Percentiles rank a stretch among this genome's conserved stretches.
Evolutionary conservation across 139 green algal species (phyloP).

Genomic region (Monoraphidium neglectum): DNA sequence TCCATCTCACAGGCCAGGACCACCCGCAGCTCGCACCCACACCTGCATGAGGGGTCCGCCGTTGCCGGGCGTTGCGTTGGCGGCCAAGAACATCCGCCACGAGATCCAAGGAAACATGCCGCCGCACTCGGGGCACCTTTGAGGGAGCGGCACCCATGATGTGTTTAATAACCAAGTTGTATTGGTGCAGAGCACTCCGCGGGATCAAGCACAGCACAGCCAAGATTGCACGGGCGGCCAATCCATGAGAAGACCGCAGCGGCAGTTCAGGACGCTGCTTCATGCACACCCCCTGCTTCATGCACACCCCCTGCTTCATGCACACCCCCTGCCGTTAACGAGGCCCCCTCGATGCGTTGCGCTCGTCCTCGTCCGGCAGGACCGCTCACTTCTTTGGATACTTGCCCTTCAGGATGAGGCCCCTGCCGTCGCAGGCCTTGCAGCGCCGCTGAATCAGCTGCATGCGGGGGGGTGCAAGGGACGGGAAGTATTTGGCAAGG

Average conservation of each 20-base stretch:
- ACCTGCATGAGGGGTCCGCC: constrained; percentile 48
- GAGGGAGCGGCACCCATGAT: background rate
- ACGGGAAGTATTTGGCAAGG: too few species aligned
- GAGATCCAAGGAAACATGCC: constrained; percentile 88
- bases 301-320: too few species aligned
- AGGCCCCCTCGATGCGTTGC: too few species aligned
- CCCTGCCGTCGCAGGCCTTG: constrained; percentile 65
- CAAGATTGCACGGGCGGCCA: constrained; percentile 6
- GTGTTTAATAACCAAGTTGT: background rate
- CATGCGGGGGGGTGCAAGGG: background rate
- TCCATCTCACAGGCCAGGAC: background rate
- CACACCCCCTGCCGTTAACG: too few species aligned
- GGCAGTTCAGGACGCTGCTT: too few species aligned
- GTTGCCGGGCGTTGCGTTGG: constrained; percentile 80
- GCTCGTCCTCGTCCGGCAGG: too few species aligned
- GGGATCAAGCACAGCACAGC: background rate
- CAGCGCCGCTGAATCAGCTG: constrained; percentile 85
- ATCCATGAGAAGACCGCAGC: too few species aligned
- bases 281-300: too few species aligned
- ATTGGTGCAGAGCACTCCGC: background rate
- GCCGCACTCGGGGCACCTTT: constrained; percentile 67
- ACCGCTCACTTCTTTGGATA: constrained; percentile 66
- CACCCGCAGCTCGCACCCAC: background rate
- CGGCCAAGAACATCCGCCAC: constrained; percentile 80
- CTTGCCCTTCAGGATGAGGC: constrained; percentile 63